Evolutionary conservation across 352 stramenopile genomes (phyloP).

Genomic region (Pythium dissimile): DNA sequence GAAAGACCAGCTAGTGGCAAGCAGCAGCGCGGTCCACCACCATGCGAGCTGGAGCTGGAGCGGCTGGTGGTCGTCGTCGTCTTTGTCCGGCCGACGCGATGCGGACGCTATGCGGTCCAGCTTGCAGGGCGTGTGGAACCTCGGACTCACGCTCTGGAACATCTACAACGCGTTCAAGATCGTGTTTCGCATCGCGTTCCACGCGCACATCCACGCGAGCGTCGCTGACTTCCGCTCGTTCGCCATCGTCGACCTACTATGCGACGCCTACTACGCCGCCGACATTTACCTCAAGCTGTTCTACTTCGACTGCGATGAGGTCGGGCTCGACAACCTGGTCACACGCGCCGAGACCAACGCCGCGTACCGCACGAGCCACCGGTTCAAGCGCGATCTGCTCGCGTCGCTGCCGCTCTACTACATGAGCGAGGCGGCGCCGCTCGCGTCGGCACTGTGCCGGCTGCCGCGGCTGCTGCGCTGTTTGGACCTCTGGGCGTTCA

Average conservation of each 20-base stretch:
- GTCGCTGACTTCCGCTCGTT: constrained; percentile 17
- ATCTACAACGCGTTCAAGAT: constrained; percentile 65
- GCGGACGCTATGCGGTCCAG: constrained; percentile 17
- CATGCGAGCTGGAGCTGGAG: not conserved
- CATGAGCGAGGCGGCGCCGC: constrained; percentile 15
- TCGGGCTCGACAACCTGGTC: constrained; percentile 43
- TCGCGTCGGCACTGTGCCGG: constrained; percentile 37
- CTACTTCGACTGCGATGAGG: constrained; percentile 53
- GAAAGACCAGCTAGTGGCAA: constrained; percentile 22
- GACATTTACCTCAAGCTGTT: constrained; percentile 74
- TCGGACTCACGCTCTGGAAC: constrained; percentile 49
- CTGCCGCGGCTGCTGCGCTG: constrained; percentile 55
- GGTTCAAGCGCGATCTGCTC: constrained; percentile 47
- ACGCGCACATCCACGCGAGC: constrained; percentile 41
- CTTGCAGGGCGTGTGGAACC: constrained; percentile 41
- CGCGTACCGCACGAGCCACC: constrained; percentile 35
- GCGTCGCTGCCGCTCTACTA: constrained; percentile 61
- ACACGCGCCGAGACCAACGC: constrained; percentile 28
- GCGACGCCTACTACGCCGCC: constrained; percentile 43
- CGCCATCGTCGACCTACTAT: constrained; percentile 41
- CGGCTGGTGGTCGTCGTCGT: not conserved
- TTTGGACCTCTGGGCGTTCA: constrained; percentile 44
- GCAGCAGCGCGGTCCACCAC: too few relatives aligned
- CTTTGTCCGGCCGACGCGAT: not conserved
- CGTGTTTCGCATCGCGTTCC: constrained; percentile 70